phyloP scores from a whole-genome alignment of 1,139 yeast species.

The Suhomyces terraborum region DNA sequence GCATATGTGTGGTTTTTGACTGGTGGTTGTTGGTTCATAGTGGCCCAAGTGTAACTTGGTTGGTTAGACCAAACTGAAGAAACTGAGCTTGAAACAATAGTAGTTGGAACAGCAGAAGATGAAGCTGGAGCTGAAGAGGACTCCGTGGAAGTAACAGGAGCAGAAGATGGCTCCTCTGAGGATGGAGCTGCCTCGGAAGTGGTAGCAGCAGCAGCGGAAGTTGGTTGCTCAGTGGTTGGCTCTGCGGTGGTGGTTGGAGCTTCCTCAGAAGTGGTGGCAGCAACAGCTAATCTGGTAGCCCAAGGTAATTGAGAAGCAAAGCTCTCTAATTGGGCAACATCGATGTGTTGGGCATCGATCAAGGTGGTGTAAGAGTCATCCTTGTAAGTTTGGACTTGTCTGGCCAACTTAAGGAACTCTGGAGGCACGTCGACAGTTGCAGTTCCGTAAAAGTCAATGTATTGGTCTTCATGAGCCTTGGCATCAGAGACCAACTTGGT shows the following conservation, averaged over 20 bases:
- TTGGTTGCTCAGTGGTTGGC: constrained; percentile 2
- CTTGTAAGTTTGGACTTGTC: constrained; percentile 38
- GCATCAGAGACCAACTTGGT: constrained; percentile 34
- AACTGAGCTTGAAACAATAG: constrained; percentile 4
- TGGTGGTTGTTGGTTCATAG: not conserved
- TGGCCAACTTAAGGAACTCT: constrained; percentile 26
- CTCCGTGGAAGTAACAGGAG: constrained; percentile 1
- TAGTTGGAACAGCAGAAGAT: constrained; percentile 9
- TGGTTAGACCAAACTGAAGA: not conserved
- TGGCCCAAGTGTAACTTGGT: not conserved
- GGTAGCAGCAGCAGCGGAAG: constrained; percentile 9
- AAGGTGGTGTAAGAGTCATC: constrained; percentile 44
- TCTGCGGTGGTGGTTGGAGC: constrained; percentile 8
- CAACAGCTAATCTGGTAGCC: constrained; percentile 34
- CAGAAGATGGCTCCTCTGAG: constrained; percentile 6
- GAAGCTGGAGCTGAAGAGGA: constrained; percentile 5
- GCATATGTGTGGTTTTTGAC: not conserved
- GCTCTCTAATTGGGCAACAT: constrained; percentile 28
- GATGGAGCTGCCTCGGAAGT: constrained; percentile 7
- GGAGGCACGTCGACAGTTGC: constrained; percentile 27
- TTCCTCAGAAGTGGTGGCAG: constrained; percentile 6
- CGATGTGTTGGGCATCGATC: constrained; percentile 22
- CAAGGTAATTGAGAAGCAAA: constrained; percentile 46
- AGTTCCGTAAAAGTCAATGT: constrained; percentile 27
- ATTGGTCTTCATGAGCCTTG: constrained; percentile 24